Conservation (phyloP, 306 rosid genomes). For the Citrullus colocynthis region DNA sequence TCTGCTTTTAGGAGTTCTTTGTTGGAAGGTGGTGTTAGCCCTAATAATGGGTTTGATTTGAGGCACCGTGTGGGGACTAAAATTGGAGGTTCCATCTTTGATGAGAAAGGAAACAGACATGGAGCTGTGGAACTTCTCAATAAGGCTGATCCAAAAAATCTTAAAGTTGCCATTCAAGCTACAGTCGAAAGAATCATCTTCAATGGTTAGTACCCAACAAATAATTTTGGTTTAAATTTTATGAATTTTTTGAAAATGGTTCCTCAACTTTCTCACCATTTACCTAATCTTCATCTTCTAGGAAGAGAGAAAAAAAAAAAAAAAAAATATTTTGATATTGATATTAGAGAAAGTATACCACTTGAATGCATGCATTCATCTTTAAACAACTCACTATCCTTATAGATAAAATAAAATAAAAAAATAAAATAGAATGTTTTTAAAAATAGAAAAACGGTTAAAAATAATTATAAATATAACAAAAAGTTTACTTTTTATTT, state of each 20-base stretch:
- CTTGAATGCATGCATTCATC: no score
- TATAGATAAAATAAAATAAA: no score
- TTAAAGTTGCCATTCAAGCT: slow-evolving; percentile 13
- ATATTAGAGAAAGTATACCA: no score
- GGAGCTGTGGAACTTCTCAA: slow-evolving; percentile 25
- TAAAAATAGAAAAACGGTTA: no score
- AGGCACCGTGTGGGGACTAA: slow-evolving; percentile 12
- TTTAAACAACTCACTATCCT: no score
- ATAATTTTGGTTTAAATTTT: not conserved
- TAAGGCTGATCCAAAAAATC: not conserved
- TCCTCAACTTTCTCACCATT: no score
- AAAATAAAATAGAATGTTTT: no score
- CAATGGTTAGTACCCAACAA: not conserved
- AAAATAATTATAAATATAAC: no score
- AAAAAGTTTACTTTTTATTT: no score
- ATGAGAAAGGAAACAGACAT: slow-evolving; percentile 10
- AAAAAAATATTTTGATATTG: no score
- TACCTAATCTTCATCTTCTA: no score
- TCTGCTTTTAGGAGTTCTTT: not conserved
- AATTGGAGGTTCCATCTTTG: slow-evolving; percentile 11
- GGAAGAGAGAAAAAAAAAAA: no score
- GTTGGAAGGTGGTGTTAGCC: slow-evolving; percentile 9
- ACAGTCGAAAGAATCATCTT: slow-evolving; percentile 10
- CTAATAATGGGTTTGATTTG: slow-evolving; percentile 7
- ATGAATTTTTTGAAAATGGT: not conserved